A percentile compares a stretch with the other conserved stretches of the same genome.
phyloP scores from a whole-genome alignment of 768 basidiomycete genomes.

The Kondoa subrosea region DNA sequence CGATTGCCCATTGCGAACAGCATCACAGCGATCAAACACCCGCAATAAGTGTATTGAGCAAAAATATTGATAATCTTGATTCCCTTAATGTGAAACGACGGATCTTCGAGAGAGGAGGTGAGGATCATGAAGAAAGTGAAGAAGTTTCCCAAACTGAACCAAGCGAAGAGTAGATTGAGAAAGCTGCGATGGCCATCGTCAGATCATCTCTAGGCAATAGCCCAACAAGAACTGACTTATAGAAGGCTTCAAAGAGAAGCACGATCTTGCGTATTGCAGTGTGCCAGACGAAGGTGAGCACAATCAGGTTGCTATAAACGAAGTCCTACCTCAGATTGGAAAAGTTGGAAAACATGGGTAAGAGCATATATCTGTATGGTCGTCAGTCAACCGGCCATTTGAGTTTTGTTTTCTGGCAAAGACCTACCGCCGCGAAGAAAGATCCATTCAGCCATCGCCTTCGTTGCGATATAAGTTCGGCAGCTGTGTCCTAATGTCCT shows the following conservation, averaged over 20 bases:
- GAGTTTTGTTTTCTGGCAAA: background rate
- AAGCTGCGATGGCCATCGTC: too few relatives aligned
- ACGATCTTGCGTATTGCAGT: slow-evolving; percentile 53
- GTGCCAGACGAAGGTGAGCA: slow-evolving; percentile 35
- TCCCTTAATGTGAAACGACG: slow-evolving; percentile 14
- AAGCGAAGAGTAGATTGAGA: slow-evolving; percentile 71
- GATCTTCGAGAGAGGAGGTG: slow-evolving; percentile 67
- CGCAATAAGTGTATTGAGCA: slow-evolving; percentile 59
- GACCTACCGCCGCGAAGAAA: slow-evolving; percentile 66
- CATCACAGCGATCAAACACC: slow-evolving; percentile 73
- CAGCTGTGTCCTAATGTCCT: slow-evolving; percentile 51
- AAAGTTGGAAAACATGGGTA: slow-evolving; percentile 63
- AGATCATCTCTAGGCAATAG: too few relatives aligned
- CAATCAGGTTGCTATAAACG: background rate
- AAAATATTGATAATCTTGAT: slow-evolving; percentile 24
- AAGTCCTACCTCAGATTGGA: slow-evolving; percentile 43
- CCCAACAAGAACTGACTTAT: too few relatives aligned
- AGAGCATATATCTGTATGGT: slow-evolving; percentile 47
- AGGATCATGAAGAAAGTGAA: slow-evolving; percentile 47
- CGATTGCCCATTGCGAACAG: slow-evolving; percentile 92
- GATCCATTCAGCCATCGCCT: slow-evolving; percentile 47
- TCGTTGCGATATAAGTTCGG: slow-evolving; percentile 85
- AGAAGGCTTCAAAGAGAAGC: slow-evolving; percentile 64
- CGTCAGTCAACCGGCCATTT: too few relatives aligned
- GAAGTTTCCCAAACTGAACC: slow-evolving; percentile 93